Conservation (phyloP, 208 protist species). For the Porcisia deanei region DNA sequence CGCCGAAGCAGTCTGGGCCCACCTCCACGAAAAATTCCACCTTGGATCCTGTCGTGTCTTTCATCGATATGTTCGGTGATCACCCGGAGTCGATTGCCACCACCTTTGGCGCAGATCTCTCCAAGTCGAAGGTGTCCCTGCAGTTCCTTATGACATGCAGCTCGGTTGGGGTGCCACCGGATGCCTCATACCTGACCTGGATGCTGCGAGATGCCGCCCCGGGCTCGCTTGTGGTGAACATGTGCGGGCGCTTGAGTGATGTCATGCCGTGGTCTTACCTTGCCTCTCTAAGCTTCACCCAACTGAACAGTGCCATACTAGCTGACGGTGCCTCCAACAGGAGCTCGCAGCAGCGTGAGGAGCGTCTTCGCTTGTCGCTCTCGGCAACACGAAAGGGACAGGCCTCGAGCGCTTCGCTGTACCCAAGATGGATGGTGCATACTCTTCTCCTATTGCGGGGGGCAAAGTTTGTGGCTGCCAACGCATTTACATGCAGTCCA, state of each 20-base stretch:
- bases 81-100: slow-evolving; percentile 33
- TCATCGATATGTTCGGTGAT: slow-evolving; percentile 77
- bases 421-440: slow-evolving; percentile 40
- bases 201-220: slow-evolving; percentile 29
- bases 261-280: slow-evolving; percentile 40
- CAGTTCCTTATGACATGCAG: slow-evolving; percentile 45
- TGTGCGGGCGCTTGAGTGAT: slow-evolving; percentile 48
- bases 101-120: slow-evolving; percentile 32
- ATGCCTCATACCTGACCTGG: slow-evolving; percentile 41
- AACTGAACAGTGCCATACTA: slow-evolving; percentile 50
- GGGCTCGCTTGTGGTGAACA: slow-evolving; percentile 32
- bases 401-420: slow-evolving; percentile 8
- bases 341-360: slow-evolving; percentile 57
- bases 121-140: slow-evolving; percentile 35
- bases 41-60: slow-evolving; percentile 25
- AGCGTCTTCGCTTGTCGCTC: slow-evolving; percentile 36
- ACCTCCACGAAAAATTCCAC: slow-evolving; percentile 10
- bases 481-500: slow-evolving; percentile 46
- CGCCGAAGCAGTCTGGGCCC: background rate
- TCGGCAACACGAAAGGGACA: background rate
- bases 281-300: slow-evolving; percentile 41
- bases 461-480: slow-evolving; percentile 52
- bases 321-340: slow-evolving; percentile 46
- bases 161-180: slow-evolving; percentile 33
- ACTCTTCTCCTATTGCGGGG: slow-evolving; percentile 74